These are phyloP conservation scores for Daucus carota DNA, from an alignment of 129 eudicot genomes.

Conservation along the genomic window DNA sequence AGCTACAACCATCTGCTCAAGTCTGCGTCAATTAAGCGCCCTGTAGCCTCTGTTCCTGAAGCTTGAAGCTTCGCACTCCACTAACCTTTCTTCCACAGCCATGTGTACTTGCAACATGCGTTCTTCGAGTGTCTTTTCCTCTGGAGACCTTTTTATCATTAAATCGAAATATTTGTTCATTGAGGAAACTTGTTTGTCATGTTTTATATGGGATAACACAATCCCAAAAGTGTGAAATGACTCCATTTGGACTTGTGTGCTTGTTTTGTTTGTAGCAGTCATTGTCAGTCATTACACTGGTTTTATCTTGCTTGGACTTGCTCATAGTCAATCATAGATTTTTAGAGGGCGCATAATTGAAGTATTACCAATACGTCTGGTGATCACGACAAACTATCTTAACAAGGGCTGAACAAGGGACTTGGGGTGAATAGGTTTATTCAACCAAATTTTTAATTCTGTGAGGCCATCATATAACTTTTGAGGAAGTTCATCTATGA, in stretches of 20 bases:
- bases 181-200: not conserved
- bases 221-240: not conserved
- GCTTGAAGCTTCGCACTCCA: slow-evolving; percentile 21
- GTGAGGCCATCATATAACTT: not conserved
- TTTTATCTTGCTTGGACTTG: not conserved
- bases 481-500: not conserved
- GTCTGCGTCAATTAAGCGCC: slow-evolving; percentile 76
- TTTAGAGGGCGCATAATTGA: not conserved
- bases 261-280: not conserved
- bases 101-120: not conserved
- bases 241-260: not conserved
- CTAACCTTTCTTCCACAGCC: not conserved
- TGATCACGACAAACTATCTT: not conserved
- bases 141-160: not conserved
- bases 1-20: slow-evolving; percentile 91
- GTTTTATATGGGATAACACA: not conserved
- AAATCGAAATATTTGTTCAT: not conserved
- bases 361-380: not conserved
- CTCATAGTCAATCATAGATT: not conserved
- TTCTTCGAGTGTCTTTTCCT: not conserved
- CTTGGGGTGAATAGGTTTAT: not conserved
- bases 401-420: not conserved
- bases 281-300: not conserved
- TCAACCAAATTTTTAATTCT: not conserved
- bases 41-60: slow-evolving; percentile 65